Evolutionary conservation across 768 basidiomycete species (phyloP).

Genomic region (Serendipita sp.): DNA sequence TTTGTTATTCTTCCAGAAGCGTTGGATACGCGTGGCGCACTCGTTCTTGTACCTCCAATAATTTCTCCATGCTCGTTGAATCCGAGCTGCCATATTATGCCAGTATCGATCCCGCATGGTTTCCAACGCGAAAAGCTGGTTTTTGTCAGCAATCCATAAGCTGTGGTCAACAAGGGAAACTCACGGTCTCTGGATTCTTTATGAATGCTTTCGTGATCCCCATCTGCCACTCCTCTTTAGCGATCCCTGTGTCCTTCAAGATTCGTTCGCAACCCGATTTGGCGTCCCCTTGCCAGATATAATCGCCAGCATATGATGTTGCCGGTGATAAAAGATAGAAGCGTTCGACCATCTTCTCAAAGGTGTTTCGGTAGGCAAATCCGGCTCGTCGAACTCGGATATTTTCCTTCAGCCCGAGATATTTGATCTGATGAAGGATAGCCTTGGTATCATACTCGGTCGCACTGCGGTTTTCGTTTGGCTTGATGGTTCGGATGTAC

Average conservation of each 20-base stretch:
- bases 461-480: conserved; percentile 88
- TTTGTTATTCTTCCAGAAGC: conserved; percentile 99
- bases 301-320: conserved; percentile 97
- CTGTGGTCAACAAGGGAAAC: conserved; percentile 15
- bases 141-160: conserved; percentile 7
- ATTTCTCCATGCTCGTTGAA: conserved; percentile 92
- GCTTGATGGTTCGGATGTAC: conserved; percentile 98
- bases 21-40: conserved; percentile 85
- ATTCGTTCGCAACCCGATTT: conserved; percentile 88
- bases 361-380: conserved; percentile 95
- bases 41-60: conserved; percentile 93
- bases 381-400: conserved; percentile 94
- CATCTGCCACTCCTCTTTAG: conserved; percentile 99
- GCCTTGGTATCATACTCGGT: conserved; percentile 90
- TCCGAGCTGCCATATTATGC: conserved; percentile 98
- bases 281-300: conserved; percentile 86
- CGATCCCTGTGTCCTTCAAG: conserved; percentile 86
- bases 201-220: conserved; percentile 97
- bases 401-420: conserved; percentile 95
- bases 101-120: conserved; percentile 98
- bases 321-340: conserved; percentile 92
- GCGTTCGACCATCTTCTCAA: conserved; percentile 97
- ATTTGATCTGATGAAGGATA: conserved; percentile 97
- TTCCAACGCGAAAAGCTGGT: conserved; percentile 88
- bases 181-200: conserved; percentile 94